Conservation (phyloP, 148 eudicot genomes). For the Simmondsia chinensis region DNA sequence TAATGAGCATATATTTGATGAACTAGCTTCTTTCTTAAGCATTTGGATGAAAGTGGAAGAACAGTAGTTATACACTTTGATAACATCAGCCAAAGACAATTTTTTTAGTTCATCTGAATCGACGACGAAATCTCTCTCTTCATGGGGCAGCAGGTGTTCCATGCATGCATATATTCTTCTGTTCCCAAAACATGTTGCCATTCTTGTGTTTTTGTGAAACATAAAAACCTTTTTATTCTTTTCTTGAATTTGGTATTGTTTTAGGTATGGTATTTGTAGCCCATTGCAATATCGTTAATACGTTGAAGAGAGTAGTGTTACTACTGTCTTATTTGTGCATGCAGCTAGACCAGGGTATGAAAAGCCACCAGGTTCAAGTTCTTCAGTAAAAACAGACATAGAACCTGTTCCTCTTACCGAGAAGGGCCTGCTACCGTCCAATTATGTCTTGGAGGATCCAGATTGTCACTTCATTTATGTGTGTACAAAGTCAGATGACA, state of each 20-base stretch:
- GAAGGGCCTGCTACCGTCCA: constrained; percentile 57
- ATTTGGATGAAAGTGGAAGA: no score
- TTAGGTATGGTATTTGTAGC: neutral
- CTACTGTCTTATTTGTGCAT: constrained; percentile 1
- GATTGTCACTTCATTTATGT: constrained; percentile 84
- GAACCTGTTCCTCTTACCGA: constrained; percentile 67
- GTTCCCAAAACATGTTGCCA: neutral
- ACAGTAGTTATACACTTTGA: no score
- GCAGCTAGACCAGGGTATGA: constrained; percentile 95
- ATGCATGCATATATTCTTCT: neutral
- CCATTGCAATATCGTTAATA: neutral
- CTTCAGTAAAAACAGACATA: constrained; percentile 37
- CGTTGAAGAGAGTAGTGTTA: neutral
- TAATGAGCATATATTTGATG: no score
- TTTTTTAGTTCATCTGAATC: no score
- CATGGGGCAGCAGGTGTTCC: no score
- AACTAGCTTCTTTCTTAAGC: no score
- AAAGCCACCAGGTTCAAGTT: constrained; percentile 28
- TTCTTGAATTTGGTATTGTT: neutral
- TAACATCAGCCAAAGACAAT: no score
- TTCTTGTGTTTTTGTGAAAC: neutral
- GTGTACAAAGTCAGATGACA: constrained; percentile 44
- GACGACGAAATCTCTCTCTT: no score
- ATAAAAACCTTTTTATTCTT: neutral
- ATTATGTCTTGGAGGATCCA: constrained; percentile 69